phyloP scores from a whole-genome alignment of 106 monocot genomes.

The Dactylorhiza incarnata region DNA sequence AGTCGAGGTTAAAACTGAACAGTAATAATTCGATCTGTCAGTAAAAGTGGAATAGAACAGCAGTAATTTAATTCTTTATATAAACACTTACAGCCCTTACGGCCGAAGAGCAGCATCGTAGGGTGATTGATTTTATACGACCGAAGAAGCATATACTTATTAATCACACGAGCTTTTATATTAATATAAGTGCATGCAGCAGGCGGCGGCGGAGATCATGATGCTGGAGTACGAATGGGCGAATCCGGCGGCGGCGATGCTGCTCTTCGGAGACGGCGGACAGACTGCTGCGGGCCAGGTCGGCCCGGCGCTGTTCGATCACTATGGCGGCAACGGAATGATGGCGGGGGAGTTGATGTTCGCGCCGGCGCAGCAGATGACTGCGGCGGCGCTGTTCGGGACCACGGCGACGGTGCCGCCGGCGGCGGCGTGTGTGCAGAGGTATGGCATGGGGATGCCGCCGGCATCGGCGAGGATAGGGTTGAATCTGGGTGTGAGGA shows the following conservation, averaged over 20 bases:
- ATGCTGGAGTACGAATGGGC: conserved; percentile 29
- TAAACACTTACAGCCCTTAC: no score
- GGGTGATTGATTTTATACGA: no score
- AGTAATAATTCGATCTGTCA: no score
- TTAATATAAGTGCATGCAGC: neutral
- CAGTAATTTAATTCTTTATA: no score
- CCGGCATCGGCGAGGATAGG: conserved; percentile 23
- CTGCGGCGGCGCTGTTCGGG: conserved; percentile 11
- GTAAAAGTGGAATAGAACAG: no score
- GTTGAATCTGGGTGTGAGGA: conserved; percentile 27
- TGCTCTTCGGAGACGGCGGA: conserved; percentile 13
- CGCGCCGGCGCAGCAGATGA: neutral
- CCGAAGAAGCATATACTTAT: no score
- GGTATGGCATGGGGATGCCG: conserved; percentile 15
- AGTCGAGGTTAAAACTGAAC: no score
- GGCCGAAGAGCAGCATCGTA: no score
- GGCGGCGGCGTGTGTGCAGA: neutral
- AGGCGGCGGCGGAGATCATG: neutral
- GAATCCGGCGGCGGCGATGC: conserved; percentile 23
- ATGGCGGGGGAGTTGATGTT: neutral
- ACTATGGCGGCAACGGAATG: conserved; percentile 4
- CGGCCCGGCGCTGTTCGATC: conserved; percentile 3
- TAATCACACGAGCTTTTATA: no score
- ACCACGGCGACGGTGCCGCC: neutral
- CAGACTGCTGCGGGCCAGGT: neutral